phyloP scores from a whole-genome alignment of 805 yeast species.

The Candida adriatica region DNA sequence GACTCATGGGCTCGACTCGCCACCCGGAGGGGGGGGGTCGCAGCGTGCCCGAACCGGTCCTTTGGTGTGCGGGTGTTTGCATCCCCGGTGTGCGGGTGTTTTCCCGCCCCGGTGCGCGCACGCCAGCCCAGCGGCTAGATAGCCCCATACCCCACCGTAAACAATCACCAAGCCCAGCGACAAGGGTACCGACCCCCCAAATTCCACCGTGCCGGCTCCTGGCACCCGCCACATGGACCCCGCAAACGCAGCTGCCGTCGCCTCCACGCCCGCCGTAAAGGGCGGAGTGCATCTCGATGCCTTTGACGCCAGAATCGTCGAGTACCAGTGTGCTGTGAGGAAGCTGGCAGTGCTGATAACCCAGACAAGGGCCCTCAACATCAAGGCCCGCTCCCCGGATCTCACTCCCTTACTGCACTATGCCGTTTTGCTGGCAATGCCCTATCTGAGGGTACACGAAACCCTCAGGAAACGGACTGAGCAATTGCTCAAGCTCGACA shows the following conservation, averaged over 20 bases:
- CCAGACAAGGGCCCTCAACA: conserved; percentile 23
- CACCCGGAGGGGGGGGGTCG: too few relatives aligned
- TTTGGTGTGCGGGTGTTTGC: neutral
- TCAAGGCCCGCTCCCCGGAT: conserved; percentile 10
- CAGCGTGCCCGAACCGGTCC: too few relatives aligned
- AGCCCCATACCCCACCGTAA: too few relatives aligned
- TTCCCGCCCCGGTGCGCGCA: too few relatives aligned
- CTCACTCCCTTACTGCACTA: conserved; percentile 14
- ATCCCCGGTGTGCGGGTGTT: too few relatives aligned
- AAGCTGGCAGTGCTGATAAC: conserved; percentile 36
- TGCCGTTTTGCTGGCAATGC: conserved; percentile 11
- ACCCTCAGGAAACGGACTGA: conserved; percentile 8
- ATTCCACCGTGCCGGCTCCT: too few relatives aligned
- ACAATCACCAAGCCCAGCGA: too few relatives aligned
- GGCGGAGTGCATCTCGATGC: conserved; percentile 34
- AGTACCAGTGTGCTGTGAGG: conserved; percentile 46
- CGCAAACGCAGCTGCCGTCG: conserved; percentile 14
- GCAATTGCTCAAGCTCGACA: conserved; percentile 5
- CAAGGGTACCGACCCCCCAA: too few relatives aligned
- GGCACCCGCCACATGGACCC: too few relatives aligned
- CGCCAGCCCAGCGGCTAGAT: too few relatives aligned
- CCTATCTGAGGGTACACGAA: conserved; percentile 12
- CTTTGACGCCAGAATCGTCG: conserved; percentile 50
- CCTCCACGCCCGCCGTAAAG: conserved; percentile 25
- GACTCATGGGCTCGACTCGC: too few relatives aligned